Conservation (phyloP, 192 early-diverging fungal species). For the Coemansia sp. region DNA sequence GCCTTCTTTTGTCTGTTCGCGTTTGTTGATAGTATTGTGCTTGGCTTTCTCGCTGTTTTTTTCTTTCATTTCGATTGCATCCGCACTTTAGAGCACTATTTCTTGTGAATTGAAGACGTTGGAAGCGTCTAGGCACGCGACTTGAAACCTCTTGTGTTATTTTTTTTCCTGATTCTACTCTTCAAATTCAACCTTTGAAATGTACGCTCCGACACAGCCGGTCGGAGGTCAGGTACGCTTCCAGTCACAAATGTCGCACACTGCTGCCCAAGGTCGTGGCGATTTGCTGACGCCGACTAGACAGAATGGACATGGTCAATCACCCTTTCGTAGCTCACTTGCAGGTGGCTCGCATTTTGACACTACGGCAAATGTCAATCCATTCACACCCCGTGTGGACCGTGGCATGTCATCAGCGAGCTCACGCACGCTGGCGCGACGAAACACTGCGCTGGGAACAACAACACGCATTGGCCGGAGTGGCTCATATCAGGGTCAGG, state of each 20-base stretch:
- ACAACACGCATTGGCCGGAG: conserved; percentile 7
- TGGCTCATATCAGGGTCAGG: conserved; percentile 8
- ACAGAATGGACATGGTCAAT: conserved; percentile 5
- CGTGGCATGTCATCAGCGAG: conserved; percentile 18
- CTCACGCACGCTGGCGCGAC: conserved; percentile 25
- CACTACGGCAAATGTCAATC: conserved; percentile 23
- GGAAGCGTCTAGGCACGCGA: background rate
- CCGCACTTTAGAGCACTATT: background rate
- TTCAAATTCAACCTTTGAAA: conserved; percentile 2
- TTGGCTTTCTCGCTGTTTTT: background rate
- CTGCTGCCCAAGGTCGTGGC: conserved; percentile 7
- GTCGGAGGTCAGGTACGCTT: conserved; percentile 44
- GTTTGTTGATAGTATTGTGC: background rate
- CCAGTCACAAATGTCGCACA: conserved; percentile 17
- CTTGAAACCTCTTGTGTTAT: background rate
- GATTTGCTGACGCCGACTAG: conserved; percentile 33
- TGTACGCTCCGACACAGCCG: conserved; percentile 29
- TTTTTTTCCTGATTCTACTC: background rate
- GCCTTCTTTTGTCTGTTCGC: background rate
- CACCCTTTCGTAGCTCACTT: conserved; percentile 33
- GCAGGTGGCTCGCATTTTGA: conserved; percentile 26
- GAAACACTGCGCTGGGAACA: conserved; percentile 20
- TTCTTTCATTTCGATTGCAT: background rate
- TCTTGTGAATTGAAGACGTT: background rate
- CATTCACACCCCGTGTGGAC: conserved; percentile 48